Conservation (phyloP, 805 yeast genomes). For the Schwanniomyces polymorphus region DNA sequence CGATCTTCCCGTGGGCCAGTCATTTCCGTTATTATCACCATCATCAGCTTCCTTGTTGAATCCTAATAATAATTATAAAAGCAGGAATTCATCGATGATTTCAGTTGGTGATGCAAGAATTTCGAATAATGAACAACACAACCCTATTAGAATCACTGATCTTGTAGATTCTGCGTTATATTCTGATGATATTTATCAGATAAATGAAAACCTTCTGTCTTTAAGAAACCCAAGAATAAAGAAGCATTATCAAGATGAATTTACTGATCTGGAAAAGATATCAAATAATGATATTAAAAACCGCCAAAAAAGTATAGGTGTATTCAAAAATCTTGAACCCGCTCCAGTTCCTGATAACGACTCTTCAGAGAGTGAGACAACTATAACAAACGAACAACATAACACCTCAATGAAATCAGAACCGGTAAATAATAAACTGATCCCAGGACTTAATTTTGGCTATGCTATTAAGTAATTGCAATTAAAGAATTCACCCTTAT, state of each 20-base stretch:
- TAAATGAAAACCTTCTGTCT: constrained; percentile 15
- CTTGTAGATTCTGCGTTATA: constrained; percentile 26
- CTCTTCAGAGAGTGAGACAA: background rate
- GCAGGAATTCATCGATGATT: constrained; percentile 22
- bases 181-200: constrained; percentile 17
- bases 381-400: background rate
- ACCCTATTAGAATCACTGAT: constrained; percentile 19
- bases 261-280: background rate
- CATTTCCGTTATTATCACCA: constrained; percentile 27
- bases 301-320: background rate
- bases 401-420: background rate
- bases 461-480: constrained; percentile 1
- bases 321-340: background rate
- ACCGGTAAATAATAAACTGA: background rate
- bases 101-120: constrained; percentile 20
- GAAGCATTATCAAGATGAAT: constrained; percentile 22
- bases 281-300: background rate
- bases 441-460: background rate
- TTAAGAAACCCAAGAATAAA: constrained; percentile 28
- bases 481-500: background rate
- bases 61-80: constrained; percentile 3
- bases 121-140: constrained; percentile 11
- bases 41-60: constrained; percentile 21
- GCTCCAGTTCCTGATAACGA: background rate
- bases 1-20: constrained; percentile 26